Evolutionary conservation across 108 stramenopile species (phyloP).

Genomic region (Nitzschia inconspicua): DNA sequence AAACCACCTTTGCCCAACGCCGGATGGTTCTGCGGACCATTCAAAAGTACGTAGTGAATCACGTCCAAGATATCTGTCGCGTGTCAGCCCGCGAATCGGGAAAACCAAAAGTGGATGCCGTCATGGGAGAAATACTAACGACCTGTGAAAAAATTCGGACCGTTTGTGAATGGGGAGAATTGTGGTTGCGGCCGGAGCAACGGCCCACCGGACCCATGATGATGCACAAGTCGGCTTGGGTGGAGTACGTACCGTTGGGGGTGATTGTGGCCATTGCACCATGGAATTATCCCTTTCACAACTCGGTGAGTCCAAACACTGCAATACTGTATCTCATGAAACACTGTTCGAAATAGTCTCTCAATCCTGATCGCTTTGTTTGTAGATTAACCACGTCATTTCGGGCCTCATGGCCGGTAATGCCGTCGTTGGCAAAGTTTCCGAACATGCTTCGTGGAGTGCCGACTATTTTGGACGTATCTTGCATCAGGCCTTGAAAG

Average conservation of each 20-base stretch:
- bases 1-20: constrained; percentile 87
- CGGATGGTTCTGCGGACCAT: constrained; percentile 90
- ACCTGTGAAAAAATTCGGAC: constrained; percentile 96
- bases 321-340: neutral
- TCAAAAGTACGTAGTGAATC: constrained; percentile 83
- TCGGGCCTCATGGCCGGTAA: constrained; percentile 96
- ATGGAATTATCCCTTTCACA: constrained; percentile 99
- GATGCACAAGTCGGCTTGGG: constrained; percentile 93
- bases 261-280: constrained; percentile 97
- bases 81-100: constrained; percentile 90
- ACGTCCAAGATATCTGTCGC: constrained; percentile 87
- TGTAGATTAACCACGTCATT: constrained; percentile 90
- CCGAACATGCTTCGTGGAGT: constrained; percentile 93
- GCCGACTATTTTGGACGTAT: constrained; percentile 78
- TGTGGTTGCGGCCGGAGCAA: constrained; percentile 66
- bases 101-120: constrained; percentile 84
- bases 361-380: no score
- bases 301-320: constrained; percentile 17
- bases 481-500: constrained; percentile 76
- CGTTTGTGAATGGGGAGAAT: constrained; percentile 83
- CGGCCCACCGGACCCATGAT: constrained; percentile 91
- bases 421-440: constrained; percentile 95
- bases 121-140: constrained; percentile 95
- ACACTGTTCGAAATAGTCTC: no score
- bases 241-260: constrained; percentile 96